Base-by-base conservation (phyloP, 108 stramenopile species). In the Fragilariopsis cylindrus region DNA sequence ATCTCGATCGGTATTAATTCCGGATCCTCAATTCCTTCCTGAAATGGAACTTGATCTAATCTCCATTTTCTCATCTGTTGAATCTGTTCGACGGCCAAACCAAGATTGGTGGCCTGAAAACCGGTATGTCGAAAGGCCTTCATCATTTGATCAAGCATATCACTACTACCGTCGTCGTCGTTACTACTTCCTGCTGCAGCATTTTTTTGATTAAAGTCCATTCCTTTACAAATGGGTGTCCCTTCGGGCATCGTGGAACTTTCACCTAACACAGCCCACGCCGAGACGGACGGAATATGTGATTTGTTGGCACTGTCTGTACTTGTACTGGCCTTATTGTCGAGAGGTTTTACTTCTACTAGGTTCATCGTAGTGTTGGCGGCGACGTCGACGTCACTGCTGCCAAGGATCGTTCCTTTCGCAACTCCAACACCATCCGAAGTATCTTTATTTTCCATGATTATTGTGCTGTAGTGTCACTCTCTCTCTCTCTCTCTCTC, bases 71-170 rank as follows among this genome's bases (percentile, higher is more conserved):
- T 82, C 99, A 99, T 99, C 49, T 94, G 77, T 42, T 88, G 82
- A 30, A 99, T 92, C 79, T 98, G 97, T 42, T 98, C 86, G 8
- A 99, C 81, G 7, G 99, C 99, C 57, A 89, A 74, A 40, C 85
- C 98, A 48, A 99, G 63, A 73, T 99, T 96, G 46, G 97, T 98
- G 44, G 98, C 98, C 80, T 99, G 97, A 75, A 97, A 96, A 40
- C 99, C 96, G 4, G 97, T 96, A 15, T 89, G 84, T 62, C 44
- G 81, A 74, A 84, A 96, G 72, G 94, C 84, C 4, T 85, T 67
- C 88, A 99, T 90, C 15, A 80, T 74, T 56, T 54, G 48, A 13
- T 65, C 47, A 46, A 99, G 82, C 19, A 78, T 74, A 46, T 96
- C 91, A 43, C 91, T 40, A 13, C 79, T 48, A 6, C 70, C 40